Evolutionary conservation across 1,284 basidiomycete genomes (phyloP), one percentile per base, ranked within the genome.

Genomic region (Volvariella volvacea): DNA sequence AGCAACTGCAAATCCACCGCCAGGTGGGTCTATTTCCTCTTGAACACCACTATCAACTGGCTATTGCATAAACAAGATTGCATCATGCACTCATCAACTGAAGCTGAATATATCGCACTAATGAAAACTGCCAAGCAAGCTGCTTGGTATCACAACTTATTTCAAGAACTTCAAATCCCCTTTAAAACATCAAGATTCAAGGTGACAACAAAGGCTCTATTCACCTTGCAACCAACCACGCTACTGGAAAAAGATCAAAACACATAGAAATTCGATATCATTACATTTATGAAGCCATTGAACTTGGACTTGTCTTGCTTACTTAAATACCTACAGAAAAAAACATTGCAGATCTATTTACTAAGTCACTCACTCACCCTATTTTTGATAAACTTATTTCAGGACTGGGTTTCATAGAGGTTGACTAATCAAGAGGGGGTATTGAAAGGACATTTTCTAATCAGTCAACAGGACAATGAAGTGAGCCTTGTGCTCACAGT

Each of bases 21-120:
- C 14, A 49, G 51, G 1, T 51, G 47, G 33, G 45, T 43, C 3
- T 49, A 48, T 37, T 40, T 40, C 12, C 14, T 49, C 15, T 48
- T 38, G 21, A 40, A 38, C 14, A 43, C 42, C 17, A 43, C 44
- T 2, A 38, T 53, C n/a, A 42, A 48, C 3, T 53, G 48, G 50
- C 46, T 41, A 25, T 45, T 41, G 4, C 48, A 51, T 39, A 49
- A 51, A n/a, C 51, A 52, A 45, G 30, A 45, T 6, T 39, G 39
- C 17, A 36, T 51, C n/a, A 39, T 46, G 4, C n/a, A 31, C n/a
- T 44, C 43, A 0, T 30, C 34, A 1, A 44, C 43, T 3, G 43
- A 44, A 19, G 33, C 46, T 12, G 50, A 52, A 31, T 53, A 52
- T 16, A 40, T 50, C 15, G 46, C 46, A 4, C n/a, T 47, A 9